Percentiles rank a stretch among this genome's conserved stretches.
Conservation (phyloP, 2,329 filamentous ascomycete species). For the Alternaria sp. region DNA sequence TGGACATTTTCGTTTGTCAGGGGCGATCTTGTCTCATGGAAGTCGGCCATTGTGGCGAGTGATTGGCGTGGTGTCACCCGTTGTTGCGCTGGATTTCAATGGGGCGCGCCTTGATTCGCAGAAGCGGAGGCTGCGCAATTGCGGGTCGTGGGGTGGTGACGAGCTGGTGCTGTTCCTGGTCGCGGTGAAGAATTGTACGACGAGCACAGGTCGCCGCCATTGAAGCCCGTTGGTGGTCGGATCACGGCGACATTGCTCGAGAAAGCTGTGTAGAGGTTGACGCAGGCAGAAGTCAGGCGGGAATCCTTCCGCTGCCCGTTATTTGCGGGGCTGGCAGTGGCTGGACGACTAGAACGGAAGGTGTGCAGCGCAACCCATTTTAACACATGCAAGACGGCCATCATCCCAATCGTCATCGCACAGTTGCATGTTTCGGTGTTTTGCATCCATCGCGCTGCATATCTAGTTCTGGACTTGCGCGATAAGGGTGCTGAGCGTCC, state of each 20-base stretch:
- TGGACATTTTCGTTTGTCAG: conserved; percentile 33
- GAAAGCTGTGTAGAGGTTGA: conserved; percentile 3
- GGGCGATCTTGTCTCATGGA: conserved; percentile 35
- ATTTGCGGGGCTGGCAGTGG: conserved; percentile 18
- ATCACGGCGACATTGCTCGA: conserved; percentile 10
- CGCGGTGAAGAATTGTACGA: conserved; percentile 7
- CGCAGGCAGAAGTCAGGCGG: conserved; percentile 14
- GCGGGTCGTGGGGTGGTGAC: conserved; percentile 3
- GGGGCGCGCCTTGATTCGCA: conserved; percentile 8
- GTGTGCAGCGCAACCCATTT: conserved; percentile 10
- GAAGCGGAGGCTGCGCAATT: background rate
- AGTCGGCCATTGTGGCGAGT: conserved; percentile 28
- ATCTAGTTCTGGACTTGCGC: background rate
- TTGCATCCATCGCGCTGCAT: background rate
- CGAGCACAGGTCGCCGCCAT: conserved; percentile 11
- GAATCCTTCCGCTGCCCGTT: conserved; percentile 16
- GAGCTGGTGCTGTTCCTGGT: background rate
- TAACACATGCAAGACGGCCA: background rate
- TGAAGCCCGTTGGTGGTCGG: conserved; percentile 6
- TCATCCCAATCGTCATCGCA: background rate
- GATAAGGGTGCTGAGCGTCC: background rate
- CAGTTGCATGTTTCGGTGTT: background rate
- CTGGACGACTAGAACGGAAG: conserved; percentile 13
- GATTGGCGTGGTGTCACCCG: conserved; percentile 12
- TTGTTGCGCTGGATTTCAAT: conserved; percentile 5